phyloP scores from a whole-genome alignment of 2,329 filamentous ascomycete species.

The Davidsoniella neocaledoniae region DNA sequence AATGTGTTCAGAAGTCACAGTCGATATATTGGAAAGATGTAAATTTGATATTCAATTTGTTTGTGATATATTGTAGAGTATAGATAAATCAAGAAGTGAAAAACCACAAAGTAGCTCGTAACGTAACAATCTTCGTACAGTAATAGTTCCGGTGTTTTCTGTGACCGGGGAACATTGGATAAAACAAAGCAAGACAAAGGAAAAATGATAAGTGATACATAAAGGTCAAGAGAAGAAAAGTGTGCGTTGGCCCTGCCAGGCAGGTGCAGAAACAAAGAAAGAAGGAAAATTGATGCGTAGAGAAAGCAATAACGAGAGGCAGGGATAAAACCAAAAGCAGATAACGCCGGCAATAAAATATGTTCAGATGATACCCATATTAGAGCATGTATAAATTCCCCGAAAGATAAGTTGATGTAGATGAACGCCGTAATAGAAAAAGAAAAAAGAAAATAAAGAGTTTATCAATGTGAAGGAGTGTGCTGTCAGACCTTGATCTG shows the following conservation, averaged over 20 bases:
- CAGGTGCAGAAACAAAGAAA: too few relatives aligned
- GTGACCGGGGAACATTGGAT: neutral
- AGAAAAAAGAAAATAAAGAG: neutral
- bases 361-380: neutral
- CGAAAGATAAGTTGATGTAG: neutral
- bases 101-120: too few relatives aligned
- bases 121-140: too few relatives aligned
- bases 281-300: too few relatives aligned
- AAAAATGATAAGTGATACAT: neutral
- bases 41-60: too few relatives aligned
- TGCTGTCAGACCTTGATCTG: neutral
- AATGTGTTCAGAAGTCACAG: too few relatives aligned
- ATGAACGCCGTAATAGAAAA: neutral
- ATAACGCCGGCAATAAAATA: neutral
- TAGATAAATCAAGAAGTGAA: too few relatives aligned
- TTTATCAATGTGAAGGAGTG: too few relatives aligned
- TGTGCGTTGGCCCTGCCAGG: neutral
- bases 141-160: too few relatives aligned
- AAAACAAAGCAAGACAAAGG: neutral
- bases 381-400: slow-evolving; percentile 1
- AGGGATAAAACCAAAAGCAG: neutral
- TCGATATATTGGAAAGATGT: too few relatives aligned
- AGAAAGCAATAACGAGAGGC: too few relatives aligned
- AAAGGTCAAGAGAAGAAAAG: neutral
- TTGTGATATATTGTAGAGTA: too few relatives aligned